A percentile compares a stretch with the other conserved stretches of the same genome.
phyloP scores from a whole-genome alignment of 495 filamentous ascomycete species.

The Aspergillus nanangensis region DNA sequence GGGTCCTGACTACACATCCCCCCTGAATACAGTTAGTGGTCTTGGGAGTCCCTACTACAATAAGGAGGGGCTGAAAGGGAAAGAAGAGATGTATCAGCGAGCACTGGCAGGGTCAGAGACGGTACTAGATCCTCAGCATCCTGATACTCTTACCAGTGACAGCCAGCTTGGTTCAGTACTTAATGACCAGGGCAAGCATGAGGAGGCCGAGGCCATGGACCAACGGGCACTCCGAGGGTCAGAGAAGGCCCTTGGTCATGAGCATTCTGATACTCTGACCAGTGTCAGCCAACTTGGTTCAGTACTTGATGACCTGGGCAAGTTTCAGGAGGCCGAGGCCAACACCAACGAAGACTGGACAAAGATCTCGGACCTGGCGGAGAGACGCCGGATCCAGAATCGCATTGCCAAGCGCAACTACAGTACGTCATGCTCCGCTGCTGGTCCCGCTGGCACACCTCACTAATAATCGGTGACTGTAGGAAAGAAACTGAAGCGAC shows the following conservation, averaged over 20 bases:
- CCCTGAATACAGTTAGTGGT: no score
- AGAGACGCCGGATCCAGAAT: constrained; percentile 93
- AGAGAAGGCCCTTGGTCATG: no score
- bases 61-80: no score
- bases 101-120: not conserved
- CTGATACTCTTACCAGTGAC: constrained; percentile 21
- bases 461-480: no score
- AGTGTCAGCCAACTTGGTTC: constrained; percentile 18
- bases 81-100: no score
- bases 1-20: no score
- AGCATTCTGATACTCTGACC: constrained; percentile 22
- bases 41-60: no score
- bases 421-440: constrained; percentile 57
- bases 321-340: constrained; percentile 58
- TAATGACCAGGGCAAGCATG: constrained; percentile 7
- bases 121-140: constrained; percentile 4
- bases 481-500: constrained; percentile 99
- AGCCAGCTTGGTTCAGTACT: constrained; percentile 11
- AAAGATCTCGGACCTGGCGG: constrained; percentile 95
- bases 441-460: constrained; percentile 16
- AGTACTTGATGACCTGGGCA: not conserved
- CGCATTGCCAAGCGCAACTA: constrained; percentile 98
- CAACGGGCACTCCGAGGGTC: no score
- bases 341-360: constrained; percentile 99
- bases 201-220: constrained; percentile 36